Percentiles rank a stretch among this genome's conserved stretches.
phyloP scores from a whole-genome alignment of 306 rosid genomes.

The Prunus salicina region DNA sequence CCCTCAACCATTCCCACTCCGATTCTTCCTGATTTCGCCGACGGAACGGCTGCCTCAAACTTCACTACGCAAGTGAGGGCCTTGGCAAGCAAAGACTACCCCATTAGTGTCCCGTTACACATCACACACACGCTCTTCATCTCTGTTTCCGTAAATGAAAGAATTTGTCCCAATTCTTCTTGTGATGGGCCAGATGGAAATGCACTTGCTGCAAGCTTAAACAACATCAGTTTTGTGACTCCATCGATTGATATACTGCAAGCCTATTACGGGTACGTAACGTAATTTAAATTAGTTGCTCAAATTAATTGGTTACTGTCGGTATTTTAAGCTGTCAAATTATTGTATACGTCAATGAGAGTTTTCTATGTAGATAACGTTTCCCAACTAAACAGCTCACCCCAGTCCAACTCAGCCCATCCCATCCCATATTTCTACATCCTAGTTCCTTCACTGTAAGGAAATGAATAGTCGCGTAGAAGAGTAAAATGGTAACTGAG shows the following conservation, averaged over 20 bases:
- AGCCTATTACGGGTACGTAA: conserved; percentile 33
- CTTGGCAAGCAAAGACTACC: conserved; percentile 30
- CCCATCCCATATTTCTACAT: too few relatives aligned
- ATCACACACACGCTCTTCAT: conserved; percentile 21
- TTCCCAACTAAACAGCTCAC: too few relatives aligned
- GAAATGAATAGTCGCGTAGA: too few relatives aligned
- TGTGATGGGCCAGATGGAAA: conserved; percentile 28
- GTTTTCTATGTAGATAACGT: too few relatives aligned
- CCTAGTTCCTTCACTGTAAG: too few relatives aligned
- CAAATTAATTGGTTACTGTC: too few relatives aligned
- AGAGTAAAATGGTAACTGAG: too few relatives aligned
- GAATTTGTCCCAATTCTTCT: conserved; percentile 18
- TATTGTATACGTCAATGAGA: too few relatives aligned
- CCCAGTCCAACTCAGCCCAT: too few relatives aligned
- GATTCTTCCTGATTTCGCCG: conserved; percentile 17
- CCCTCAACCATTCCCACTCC: conserved; percentile 21
- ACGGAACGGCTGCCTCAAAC: conserved; percentile 1
- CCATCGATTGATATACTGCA: conserved; percentile 25
- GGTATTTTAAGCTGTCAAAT: too few relatives aligned
- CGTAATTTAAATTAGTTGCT: neutral
- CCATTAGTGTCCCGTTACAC: conserved; percentile 21
- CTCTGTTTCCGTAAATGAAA: conserved; percentile 25
- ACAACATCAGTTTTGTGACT: conserved; percentile 32
- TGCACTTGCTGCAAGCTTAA: conserved; percentile 27
- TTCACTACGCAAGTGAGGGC: conserved; percentile 20